Conservation (phyloP, 768 basidiomycete genomes). For the Lactarius akahatsu region DNA sequence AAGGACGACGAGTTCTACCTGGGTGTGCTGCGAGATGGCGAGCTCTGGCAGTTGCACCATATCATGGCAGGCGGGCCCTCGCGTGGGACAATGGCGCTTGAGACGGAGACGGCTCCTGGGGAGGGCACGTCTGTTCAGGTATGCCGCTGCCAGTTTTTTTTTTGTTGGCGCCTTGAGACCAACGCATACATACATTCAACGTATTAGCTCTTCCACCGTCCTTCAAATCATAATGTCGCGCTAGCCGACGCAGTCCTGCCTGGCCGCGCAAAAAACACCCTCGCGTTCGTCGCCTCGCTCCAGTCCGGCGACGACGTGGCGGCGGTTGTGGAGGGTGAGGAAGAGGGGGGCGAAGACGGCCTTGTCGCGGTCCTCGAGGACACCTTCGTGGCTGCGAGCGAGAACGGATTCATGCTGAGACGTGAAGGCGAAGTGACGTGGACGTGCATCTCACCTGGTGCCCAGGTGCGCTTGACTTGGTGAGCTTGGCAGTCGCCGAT, state of each 20-base stretch:
- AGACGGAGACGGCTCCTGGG: slow-evolving; percentile 49
- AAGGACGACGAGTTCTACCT: slow-evolving; percentile 22
- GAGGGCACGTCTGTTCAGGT: slow-evolving; percentile 54
- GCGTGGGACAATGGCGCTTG: slow-evolving; percentile 63
- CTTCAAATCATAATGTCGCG: neutral
- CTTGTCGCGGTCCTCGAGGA: slow-evolving; percentile 32
- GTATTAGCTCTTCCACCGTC: slow-evolving; percentile 17
- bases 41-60: slow-evolving; percentile 39
- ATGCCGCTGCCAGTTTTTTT: neutral
- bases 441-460: slow-evolving; percentile 46
- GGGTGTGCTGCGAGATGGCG: slow-evolving; percentile 12
- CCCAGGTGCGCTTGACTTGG: slow-evolving; percentile 34
- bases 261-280: neutral
- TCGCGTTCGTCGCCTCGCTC: slow-evolving; percentile 9
- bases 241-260: too few species aligned
- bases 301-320: neutral
- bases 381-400: slow-evolving; percentile 50
- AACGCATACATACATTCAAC: neutral
- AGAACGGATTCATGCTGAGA: slow-evolving; percentile 51
- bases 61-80: slow-evolving; percentile 74
- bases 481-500: neutral
- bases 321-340: neutral
- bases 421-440: slow-evolving; percentile 38
- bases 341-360: neutral
- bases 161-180: too few species aligned